Percentiles rank a stretch among this genome's conserved stretches.
phyloP scores from a whole-genome alignment of 2,329 filamentous ascomycete species.

The Coniochaeta hoffmannii region DNA sequence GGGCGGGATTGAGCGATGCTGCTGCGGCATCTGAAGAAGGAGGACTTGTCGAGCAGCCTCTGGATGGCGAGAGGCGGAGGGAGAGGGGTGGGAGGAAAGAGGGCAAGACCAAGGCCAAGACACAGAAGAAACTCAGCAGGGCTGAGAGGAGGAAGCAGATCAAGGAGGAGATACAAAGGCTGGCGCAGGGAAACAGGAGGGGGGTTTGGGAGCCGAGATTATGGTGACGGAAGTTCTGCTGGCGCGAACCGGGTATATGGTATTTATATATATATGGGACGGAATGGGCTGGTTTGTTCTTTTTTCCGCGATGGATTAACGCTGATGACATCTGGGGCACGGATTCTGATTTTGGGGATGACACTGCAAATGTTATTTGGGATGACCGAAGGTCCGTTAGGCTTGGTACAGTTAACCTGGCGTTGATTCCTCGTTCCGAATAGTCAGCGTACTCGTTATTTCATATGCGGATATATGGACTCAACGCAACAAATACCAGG shows the following conservation, averaged over 20 bases:
- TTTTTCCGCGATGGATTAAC: background rate
- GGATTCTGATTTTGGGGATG: background rate
- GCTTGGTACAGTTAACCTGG: too few species aligned
- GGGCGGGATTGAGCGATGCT: background rate
- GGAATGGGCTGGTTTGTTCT: background rate
- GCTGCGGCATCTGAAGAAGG: background rate
- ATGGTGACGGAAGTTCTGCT: slow-evolving; percentile 28
- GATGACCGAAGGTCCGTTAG: too few species aligned
- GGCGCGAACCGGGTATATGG: background rate
- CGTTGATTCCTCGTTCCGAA: too few species aligned
- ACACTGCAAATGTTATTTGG: background rate
- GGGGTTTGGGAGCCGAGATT: slow-evolving; percentile 40
- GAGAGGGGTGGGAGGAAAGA: slow-evolving; percentile 4
- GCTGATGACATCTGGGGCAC: background rate
- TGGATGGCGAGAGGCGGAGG: background rate
- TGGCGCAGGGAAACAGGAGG: slow-evolving; percentile 33
- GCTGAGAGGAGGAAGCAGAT: slow-evolving; percentile 50
- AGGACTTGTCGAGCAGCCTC: background rate
- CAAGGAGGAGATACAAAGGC: slow-evolving; percentile 46
- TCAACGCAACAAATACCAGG: too few species aligned
- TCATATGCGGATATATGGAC: too few species aligned
- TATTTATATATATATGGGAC: background rate
- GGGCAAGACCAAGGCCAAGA: background rate
- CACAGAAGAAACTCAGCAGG: slow-evolving; percentile 38
- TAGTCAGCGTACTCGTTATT: too few species aligned